Conservation (phyloP, 2,329 filamentous ascomycete genomes). For the Aspergillus ustus region DNA sequence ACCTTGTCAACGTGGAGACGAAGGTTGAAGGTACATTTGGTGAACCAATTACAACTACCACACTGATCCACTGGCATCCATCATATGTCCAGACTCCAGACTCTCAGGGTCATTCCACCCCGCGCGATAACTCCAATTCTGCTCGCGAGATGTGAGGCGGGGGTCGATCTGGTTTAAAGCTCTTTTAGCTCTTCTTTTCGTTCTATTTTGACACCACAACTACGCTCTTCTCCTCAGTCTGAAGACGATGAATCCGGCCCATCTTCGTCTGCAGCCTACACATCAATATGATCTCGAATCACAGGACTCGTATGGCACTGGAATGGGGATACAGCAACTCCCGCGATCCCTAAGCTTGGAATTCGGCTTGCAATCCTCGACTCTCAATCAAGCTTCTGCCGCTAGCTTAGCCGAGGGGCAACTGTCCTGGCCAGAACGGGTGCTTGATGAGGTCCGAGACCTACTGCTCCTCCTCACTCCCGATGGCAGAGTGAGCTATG, state of each 20-base stretch:
- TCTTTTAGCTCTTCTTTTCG: background rate
- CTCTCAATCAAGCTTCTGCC: constrained; percentile 61
- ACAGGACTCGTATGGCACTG: constrained; percentile 3
- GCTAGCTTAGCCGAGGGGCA: constrained; percentile 36
- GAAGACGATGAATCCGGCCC: constrained; percentile 15
- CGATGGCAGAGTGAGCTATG: constrained; percentile 81
- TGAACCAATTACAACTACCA: constrained; percentile 7
- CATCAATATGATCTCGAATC: constrained; percentile 10
- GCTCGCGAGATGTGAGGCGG: too few relatives aligned
- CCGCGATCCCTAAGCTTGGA: background rate
- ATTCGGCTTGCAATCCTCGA: constrained; percentile 15
- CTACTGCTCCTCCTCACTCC: constrained; percentile 85
- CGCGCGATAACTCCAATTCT: background rate
- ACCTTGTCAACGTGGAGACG: background rate
- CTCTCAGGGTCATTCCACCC: background rate
- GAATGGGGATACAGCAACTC: constrained; percentile 4
- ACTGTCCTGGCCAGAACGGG: constrained; percentile 82
- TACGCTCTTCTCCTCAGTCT: background rate
- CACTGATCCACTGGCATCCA: constrained; percentile 8
- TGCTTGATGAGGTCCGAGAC: constrained; percentile 88
- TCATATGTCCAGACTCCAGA: constrained; percentile 4
- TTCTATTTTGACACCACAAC: background rate
- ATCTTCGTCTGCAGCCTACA: constrained; percentile 6
- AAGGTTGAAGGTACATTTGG: background rate
- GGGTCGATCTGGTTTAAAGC: background rate